Base-by-base conservation (phyloP, 352 stramenopile genomes). In the Phytophthora ramorum region DNA sequence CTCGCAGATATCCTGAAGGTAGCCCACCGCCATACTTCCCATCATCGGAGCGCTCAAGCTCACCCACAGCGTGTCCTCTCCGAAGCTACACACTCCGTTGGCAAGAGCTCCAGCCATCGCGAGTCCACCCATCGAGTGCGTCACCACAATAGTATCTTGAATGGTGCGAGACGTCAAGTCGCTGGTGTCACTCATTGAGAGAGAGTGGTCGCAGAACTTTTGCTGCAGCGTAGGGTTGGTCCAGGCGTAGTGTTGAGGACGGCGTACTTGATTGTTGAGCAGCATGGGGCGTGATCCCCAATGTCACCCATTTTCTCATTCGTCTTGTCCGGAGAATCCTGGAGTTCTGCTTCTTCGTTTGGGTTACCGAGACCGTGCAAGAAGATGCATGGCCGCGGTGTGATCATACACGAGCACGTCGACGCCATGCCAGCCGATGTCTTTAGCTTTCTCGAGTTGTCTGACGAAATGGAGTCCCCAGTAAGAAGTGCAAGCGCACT, bases 1-100 rank as follows among this genome's bases (percentile, higher is more conserved):
- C 0, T 20, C 16, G 38, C 38, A 44, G 38, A 44, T 12, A 22
- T 44, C 38, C n/a, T 44, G 12, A 9, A 44, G 8, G n/a, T 44
- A 44, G 38, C 22, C 38, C 2, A 16, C 14, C 16, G 38, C 38
- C 38, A 44, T 44, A 22, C 38, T 73, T 0, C 66, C 66, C 22
- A 12, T 62, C 66, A 74, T 74, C 4, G 60, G 66, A 0, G 53
- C 54, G 22, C 68, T 78, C 16, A 76, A 45, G 22, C 58, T 69
- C 14, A 83, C 53, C 75, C 75, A 83, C 24, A 59, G 49, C 0
- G 71, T 43, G 13, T 49, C 32, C 9, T 56, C 28, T 9, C 66
- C 60, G 24, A 74, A 70, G 35, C 53, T 70, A 28, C 65, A 73
- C 34, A 64, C 68, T 0, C 47, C 58, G 2, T 45, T 73, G 8